A percentile compares a stretch with the other conserved stretches of the same genome.
Conservation (phyloP, 2,329 filamentous ascomycete species). For the Bipolaris zeicola region DNA sequence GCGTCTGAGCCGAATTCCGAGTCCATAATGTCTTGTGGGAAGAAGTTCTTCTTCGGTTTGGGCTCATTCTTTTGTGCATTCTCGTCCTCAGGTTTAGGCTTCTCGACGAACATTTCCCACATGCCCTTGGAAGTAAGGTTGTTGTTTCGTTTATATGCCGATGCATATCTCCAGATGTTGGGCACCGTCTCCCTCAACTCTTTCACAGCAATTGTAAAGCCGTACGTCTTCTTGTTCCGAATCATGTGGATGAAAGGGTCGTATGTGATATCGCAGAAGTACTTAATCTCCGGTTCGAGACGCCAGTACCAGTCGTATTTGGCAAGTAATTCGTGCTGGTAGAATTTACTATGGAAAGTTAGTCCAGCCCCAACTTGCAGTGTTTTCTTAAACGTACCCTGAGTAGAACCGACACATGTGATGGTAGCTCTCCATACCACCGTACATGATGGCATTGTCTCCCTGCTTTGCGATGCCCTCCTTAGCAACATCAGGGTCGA, state of each 20-base stretch:
- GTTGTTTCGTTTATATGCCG: conserved; percentile 91
- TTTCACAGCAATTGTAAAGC: conserved; percentile 98
- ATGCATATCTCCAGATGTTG: conserved; percentile 98
- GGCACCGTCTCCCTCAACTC: conserved; percentile 97
- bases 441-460: conserved; percentile 98
- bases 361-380: conserved; percentile 10
- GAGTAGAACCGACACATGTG: conserved; percentile 99
- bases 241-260: conserved; percentile 97
- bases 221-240: conserved; percentile 93
- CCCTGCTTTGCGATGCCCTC: conserved; percentile 97
- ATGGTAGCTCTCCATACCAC: conserved; percentile 97
- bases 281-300: conserved; percentile 98
- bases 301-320: conserved; percentile 99
- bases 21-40: conserved; percentile 81
- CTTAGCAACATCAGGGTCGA: conserved; percentile 88
- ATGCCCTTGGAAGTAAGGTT: conserved; percentile 89
- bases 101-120: conserved; percentile 98
- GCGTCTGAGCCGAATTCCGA: conserved; percentile 73
- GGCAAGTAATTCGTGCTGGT: conserved; percentile 89
- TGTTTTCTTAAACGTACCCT: conserved; percentile 63
- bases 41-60: conserved; percentile 68
- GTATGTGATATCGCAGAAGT: conserved; percentile 99
- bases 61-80: conserved; percentile 66
- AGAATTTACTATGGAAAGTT: conserved; percentile 73
- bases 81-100: conserved; percentile 63